Conservation (phyloP, 768 basidiomycete genomes). For the Trametopsis cervina region DNA sequence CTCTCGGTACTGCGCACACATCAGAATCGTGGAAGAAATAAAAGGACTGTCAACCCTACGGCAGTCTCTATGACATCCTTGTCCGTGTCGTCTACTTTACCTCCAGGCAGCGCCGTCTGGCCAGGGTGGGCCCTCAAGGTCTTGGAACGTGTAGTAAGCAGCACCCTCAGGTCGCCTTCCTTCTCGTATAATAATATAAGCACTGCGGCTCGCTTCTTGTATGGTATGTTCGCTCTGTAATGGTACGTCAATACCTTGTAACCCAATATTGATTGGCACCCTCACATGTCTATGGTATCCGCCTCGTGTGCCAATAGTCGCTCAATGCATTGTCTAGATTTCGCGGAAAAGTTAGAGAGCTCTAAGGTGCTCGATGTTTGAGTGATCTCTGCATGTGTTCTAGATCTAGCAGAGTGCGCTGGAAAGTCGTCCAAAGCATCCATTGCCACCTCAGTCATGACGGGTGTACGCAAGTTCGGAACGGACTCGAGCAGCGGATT, state of each 20-base stretch:
- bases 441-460: too few species aligned
- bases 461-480: too few species aligned
- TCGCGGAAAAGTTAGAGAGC: too few species aligned
- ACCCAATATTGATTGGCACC: constrained; percentile 28
- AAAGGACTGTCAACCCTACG: constrained; percentile 36
- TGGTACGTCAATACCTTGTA: not conserved
- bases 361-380: too few species aligned
- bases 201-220: constrained; percentile 60
- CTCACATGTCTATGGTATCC: constrained; percentile 47
- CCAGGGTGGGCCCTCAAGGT: constrained; percentile 67
- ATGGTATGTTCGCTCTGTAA: constrained; percentile 28
- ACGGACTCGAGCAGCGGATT: too few species aligned
- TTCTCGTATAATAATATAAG: constrained; percentile 74
- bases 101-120: constrained; percentile 80
- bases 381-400: too few species aligned
- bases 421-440: too few species aligned
- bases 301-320: constrained; percentile 28
- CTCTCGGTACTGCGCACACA: constrained; percentile 58
- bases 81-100: constrained; percentile 68
- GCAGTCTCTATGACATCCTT: constrained; percentile 60
- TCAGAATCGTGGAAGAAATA: too few species aligned
- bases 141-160: constrained; percentile 84
- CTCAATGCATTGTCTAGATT: constrained; percentile 27
- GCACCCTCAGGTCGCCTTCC: constrained; percentile 59
- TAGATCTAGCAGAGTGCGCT: too few species aligned